Percentiles rank a stretch among this genome's conserved stretches.
Conservation (phyloP, 202 grass and related monocot species). For the Setaria italica region DNA sequence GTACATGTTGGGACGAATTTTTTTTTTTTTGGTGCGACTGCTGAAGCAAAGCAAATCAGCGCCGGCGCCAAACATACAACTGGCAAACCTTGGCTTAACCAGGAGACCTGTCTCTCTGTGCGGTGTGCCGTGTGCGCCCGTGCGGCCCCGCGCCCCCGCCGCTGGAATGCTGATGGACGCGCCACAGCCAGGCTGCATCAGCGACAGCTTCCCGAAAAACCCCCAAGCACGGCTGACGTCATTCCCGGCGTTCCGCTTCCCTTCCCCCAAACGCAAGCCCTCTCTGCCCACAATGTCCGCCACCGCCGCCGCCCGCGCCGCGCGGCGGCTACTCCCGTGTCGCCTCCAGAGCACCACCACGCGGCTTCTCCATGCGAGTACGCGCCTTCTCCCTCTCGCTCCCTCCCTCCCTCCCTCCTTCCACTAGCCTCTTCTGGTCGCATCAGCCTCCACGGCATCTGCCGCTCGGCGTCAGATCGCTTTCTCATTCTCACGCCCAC, state of each 20-base stretch:
- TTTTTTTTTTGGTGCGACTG: no score
- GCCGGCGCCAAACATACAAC: no score
- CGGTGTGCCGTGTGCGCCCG: background rate
- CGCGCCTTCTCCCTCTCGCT: background rate
- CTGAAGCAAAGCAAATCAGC: no score
- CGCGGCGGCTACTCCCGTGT: conserved; percentile 12
- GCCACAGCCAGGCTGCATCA: background rate
- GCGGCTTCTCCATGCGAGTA: conserved; percentile 52
- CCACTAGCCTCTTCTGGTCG: background rate
- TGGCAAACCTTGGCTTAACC: no score
- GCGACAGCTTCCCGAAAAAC: conserved; percentile 28
- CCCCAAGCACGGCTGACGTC: conserved; percentile 14
- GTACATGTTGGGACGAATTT: no score
- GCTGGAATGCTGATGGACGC: background rate
- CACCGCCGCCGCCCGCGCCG: conserved; percentile 28
- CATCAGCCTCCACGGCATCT: background rate
- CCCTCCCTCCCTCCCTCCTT: background rate
- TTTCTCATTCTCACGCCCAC: background rate
- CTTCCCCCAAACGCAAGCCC: background rate
- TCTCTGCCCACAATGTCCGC: conserved; percentile 45
- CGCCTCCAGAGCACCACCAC: conserved; percentile 41
- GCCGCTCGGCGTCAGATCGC: background rate
- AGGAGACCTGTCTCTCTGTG: no score
- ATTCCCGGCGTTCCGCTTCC: background rate
- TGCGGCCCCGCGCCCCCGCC: background rate